A percentile compares a stretch with the other conserved stretches of the same genome.
Conservation (phyloP, 768 basidiomycete genomes). For the Agaricus sinodeliciosus region DNA sequence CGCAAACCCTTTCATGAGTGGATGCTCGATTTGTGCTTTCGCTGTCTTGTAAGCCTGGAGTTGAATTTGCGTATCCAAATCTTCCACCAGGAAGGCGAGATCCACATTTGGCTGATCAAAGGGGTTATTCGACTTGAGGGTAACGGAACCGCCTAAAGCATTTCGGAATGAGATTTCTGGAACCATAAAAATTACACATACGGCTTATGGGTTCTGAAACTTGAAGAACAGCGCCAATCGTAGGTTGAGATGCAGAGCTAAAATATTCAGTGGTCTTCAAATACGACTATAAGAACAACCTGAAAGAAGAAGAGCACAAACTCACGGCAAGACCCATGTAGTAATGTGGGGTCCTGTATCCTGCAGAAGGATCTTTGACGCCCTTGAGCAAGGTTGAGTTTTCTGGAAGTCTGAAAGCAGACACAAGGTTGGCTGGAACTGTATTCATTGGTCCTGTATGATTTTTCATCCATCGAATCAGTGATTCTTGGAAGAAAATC, state of each 20-base stretch:
- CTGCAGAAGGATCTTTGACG: slow-evolving; percentile 9
- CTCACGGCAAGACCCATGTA: slow-evolving; percentile 7
- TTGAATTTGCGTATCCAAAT: slow-evolving; percentile 13
- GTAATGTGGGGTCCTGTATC: slow-evolving; percentile 8
- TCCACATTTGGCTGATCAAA: slow-evolving; percentile 40
- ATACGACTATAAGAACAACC: not conserved
- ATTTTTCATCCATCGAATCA: slow-evolving; percentile 8
- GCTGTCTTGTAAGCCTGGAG: not conserved
- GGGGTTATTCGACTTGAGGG: slow-evolving; percentile 30
- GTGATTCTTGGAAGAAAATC: not conserved
- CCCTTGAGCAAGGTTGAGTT: slow-evolving; percentile 2
- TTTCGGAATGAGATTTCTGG: not conserved
- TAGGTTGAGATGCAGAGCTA: not conserved
- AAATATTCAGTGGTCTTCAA: not conserved
- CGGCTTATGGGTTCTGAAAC: not conserved
- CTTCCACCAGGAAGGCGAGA: slow-evolving; percentile 32
- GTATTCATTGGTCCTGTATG: slow-evolving; percentile 12
- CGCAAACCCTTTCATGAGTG: slow-evolving; percentile 19
- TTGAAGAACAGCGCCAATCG: not conserved
- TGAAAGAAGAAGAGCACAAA: not conserved
- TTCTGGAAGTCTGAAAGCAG: slow-evolving; percentile 7
- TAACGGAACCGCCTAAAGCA: slow-evolving; percentile 20
- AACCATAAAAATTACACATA: not conserved
- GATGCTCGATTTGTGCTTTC: slow-evolving; percentile 13
- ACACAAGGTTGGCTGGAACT: not conserved